Evolutionary conservation across 148 eudicot species (phyloP).

Genomic region (Amaranthus hypochondriacus): DNA sequence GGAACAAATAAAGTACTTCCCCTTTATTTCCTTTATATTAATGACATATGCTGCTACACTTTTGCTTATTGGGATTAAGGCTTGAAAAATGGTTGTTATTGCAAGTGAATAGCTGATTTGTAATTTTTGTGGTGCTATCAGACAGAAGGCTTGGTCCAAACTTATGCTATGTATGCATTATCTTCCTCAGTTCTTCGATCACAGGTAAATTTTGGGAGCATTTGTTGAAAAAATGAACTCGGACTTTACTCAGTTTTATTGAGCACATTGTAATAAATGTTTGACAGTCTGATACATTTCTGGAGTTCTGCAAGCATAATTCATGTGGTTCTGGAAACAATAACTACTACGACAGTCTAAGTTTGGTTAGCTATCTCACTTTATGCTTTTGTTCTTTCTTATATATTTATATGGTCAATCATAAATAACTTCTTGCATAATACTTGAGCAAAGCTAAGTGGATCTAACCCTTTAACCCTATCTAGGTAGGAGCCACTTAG

Average conservation of each 20-base stretch:
- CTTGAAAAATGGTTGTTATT: slow-evolving; percentile 17
- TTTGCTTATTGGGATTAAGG: not conserved
- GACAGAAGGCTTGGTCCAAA: slow-evolving; percentile 73
- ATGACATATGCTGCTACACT: not conserved
- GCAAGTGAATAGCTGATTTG: slow-evolving; percentile 32
- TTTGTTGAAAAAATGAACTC: slow-evolving; percentile 6
- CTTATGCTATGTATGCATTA: slow-evolving; percentile 52
- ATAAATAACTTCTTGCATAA: too few species aligned
- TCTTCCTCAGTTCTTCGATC: slow-evolving; percentile 36
- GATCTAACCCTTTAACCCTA: too few species aligned
- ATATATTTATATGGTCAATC: too few species aligned
- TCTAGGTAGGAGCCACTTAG: too few species aligned
- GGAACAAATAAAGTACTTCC: slow-evolving; percentile 79
- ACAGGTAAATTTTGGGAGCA: slow-evolving; percentile 40
- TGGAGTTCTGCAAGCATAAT: slow-evolving; percentile 72
- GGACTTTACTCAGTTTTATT: not conserved
- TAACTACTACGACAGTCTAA: slow-evolving; percentile 27
- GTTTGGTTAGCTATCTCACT: slow-evolving; percentile 45
- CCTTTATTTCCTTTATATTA: slow-evolving; percentile 12
- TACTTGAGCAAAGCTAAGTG: too few species aligned
- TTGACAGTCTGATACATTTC: slow-evolving; percentile 51
- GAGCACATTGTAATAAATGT: slow-evolving; percentile 13
- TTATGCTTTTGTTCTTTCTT: not conserved
- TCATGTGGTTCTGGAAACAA: slow-evolving; percentile 39
- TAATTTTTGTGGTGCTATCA: slow-evolving; percentile 45